These are phyloP conservation scores for Orbilia quercus DNA, from an alignment of 2,329 filamentous ascomycete genomes.

Conservation along the genomic window DNA sequence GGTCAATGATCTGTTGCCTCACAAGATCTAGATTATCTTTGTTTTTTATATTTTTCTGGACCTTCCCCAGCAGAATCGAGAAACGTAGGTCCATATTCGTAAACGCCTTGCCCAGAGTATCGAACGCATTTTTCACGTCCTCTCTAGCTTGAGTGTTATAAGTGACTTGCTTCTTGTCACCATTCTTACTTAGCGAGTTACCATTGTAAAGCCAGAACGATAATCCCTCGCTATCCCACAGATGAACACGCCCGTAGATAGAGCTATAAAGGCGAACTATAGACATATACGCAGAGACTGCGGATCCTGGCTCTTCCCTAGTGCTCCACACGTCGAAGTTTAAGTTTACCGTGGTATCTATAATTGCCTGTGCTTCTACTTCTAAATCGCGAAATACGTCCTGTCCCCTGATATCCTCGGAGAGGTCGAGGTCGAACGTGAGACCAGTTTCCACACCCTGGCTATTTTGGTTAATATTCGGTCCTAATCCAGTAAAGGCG, in stretches of 20 bases:
- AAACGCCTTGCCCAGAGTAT: background rate
- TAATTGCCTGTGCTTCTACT: conserved; percentile 20
- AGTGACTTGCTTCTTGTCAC: background rate
- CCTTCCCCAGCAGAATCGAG: background rate
- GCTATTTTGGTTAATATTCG: background rate
- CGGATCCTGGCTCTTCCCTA: background rate
- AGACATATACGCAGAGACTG: background rate
- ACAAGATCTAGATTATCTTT: conserved; percentile 15
- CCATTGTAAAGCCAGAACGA: conserved; percentile 28
- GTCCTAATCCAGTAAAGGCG: background rate
- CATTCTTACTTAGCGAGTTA: conserved; percentile 7
- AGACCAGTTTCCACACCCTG: background rate
- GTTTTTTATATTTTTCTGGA: background rate
- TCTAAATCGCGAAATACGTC: conserved; percentile 18
- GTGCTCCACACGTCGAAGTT: conserved; percentile 17
- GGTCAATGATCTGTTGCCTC: conserved; percentile 1
- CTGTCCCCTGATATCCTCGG: background rate
- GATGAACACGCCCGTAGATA: background rate
- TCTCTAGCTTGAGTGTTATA: conserved; percentile 29
- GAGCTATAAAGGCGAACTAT: background rate
- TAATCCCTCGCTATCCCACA: conserved; percentile 1
- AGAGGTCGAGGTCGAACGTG: background rate
- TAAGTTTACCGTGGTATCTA: conserved; percentile 10
- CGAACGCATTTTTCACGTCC: conserved; percentile 21
- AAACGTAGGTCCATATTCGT: conserved; percentile 1